phyloP scores from a whole-genome alignment of 495 filamentous ascomycete genomes.

The Trichoderma virens region DNA sequence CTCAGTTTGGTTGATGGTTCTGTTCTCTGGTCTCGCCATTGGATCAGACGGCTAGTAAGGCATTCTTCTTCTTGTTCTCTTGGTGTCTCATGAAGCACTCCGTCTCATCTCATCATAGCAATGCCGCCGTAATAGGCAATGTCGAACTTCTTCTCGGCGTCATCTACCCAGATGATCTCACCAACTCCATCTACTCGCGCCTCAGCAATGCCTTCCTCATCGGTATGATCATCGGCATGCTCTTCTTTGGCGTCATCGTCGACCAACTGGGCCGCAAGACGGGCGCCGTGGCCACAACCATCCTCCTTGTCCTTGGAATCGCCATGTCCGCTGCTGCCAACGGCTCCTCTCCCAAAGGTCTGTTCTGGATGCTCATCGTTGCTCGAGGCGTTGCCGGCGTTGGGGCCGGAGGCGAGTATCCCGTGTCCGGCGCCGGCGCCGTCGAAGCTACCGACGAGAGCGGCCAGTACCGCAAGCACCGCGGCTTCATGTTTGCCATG shows the following conservation, averaged over 20 bases:
- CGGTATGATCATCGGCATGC: constrained; percentile 45
- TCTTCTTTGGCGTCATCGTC: constrained; percentile 42
- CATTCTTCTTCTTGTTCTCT: constrained; percentile 20
- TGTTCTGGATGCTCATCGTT: constrained; percentile 38
- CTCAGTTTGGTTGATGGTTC: constrained; percentile 22
- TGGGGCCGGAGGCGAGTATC: constrained; percentile 36
- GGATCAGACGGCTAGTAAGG: constrained; percentile 40
- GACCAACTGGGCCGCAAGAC: constrained; percentile 47
- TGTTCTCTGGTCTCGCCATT: constrained; percentile 31
- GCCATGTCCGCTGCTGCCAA: constrained; percentile 43
- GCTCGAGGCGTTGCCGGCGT: constrained; percentile 47
- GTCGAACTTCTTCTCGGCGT: neutral
- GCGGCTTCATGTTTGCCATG: constrained; percentile 44
- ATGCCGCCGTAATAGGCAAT: neutral
- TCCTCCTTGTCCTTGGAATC: constrained; percentile 45
- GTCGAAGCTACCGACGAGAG: constrained; percentile 42
- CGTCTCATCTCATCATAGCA: neutral
- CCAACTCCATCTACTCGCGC: constrained; percentile 11
- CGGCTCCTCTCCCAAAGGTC: constrained; percentile 37
- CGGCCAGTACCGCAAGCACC: constrained; percentile 25
- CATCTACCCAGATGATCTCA: constrained; percentile 9
- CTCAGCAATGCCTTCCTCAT: constrained; percentile 47
- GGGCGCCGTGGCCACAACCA: constrained; percentile 43
- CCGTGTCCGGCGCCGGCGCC: constrained; percentile 36
- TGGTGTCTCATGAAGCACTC: neutral